Evolutionary conservation across 1,284 basidiomycete genomes (phyloP), one percentile per base, ranked within the genome.

Genomic region (Boletus semigastroideus): DNA sequence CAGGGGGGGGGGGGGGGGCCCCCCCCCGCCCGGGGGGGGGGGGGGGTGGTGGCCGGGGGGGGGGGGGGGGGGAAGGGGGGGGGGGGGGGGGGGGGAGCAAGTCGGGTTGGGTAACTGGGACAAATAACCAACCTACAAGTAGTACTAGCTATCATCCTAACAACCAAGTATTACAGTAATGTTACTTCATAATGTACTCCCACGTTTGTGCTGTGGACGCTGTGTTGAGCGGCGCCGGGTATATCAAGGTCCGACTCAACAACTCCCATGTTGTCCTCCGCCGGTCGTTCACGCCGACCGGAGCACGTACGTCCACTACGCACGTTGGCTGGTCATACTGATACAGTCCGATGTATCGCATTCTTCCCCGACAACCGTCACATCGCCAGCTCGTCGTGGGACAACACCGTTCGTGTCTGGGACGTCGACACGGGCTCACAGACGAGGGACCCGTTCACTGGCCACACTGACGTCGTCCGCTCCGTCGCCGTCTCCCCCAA

Each of bases 381-480:
- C 40, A 55, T 70, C 8, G 64, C 46, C 48, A 65, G 60, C 56
- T 67, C 66, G 0, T 71, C 68, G 2, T 60, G 57, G 58, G 65
- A 68, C 54, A 57, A 59, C 53, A 50, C 64, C 10, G 49, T 68
- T 25, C 64, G 67, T 11, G 56, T 68, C 17, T 68, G 66, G 66
- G 60, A 68, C 49, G 19, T 67, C 46, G 46, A 53, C 16, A 55
- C 60, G 0, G 65, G 63, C 38, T 2, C 44, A 34, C 57, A 58
- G 19, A 54, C 50, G 10, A 39, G 51, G 13, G 52, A 47, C 3
- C 55, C 63, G 2, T 36, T 68, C 43, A 59, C 55, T 0, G 64
- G 64, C 13, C 64, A 66, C 8, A 66, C 65, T 7, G 67, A 66
- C 13, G 66, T 68, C 2, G 62, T 66, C n/a, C 65, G 64, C 51